These are phyloP conservation scores for Hibiscus syriacus DNA, from an alignment of 345 rosid genomes.

Conservation along the genomic window DNA sequence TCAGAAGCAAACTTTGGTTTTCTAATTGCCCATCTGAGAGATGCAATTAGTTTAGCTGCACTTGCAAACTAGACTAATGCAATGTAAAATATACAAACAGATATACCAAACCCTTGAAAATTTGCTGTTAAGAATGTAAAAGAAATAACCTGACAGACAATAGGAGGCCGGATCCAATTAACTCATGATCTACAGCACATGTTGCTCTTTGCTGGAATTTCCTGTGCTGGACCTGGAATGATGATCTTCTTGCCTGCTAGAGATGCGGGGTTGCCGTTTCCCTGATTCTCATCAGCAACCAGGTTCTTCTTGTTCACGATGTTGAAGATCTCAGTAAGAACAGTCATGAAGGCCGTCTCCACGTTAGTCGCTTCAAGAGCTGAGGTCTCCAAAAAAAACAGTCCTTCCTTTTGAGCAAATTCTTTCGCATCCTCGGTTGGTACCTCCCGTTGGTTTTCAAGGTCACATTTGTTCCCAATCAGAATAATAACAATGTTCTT, in stretches of 20 bases:
- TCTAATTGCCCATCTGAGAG: slow-evolving; percentile 2
- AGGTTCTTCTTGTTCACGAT: slow-evolving; percentile 68
- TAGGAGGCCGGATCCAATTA: not conserved
- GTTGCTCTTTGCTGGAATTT: slow-evolving; percentile 40
- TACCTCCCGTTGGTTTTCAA: slow-evolving; percentile 55
- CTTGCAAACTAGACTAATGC: not conserved
- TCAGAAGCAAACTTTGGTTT: not conserved
- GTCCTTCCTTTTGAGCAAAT: slow-evolving; percentile 73
- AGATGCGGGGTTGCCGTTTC: slow-evolving; percentile 46
- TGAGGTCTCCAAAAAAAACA: slow-evolving; percentile 72
- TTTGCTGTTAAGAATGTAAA: slow-evolving; percentile 13
- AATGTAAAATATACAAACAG: slow-evolving; percentile 26
- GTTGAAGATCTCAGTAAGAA: slow-evolving; percentile 66
- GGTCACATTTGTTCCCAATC: slow-evolving; percentile 67
- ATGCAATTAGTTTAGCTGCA: not conserved
- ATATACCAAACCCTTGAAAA: slow-evolving; percentile 23
- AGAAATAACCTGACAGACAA: not conserved
- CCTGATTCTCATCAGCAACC: slow-evolving; percentile 44
- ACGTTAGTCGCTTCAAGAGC: slow-evolving; percentile 72
- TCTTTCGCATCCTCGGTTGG: slow-evolving; percentile 66
- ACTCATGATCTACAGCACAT: slow-evolving; percentile 51
- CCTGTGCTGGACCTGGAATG: slow-evolving; percentile 63
- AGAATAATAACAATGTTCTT: slow-evolving; percentile 75
- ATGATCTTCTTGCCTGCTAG: slow-evolving; percentile 62
- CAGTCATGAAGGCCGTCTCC: slow-evolving; percentile 56